Evolutionary conservation across 192 early-diverging fungal genomes (phyloP).

Genomic region (Entomortierella parvispora): DNA sequence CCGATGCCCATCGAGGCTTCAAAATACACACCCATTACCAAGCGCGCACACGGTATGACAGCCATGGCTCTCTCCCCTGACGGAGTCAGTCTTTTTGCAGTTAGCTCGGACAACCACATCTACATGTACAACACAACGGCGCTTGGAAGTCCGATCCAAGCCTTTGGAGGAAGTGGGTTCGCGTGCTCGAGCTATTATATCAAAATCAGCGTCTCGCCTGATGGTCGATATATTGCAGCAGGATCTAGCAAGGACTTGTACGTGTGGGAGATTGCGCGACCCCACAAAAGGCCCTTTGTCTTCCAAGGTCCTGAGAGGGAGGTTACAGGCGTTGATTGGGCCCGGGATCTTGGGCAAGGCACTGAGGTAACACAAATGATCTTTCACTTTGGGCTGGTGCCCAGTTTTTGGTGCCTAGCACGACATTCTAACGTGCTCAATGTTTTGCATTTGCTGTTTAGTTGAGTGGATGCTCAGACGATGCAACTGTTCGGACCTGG

Average conservation of each 20-base stretch:
- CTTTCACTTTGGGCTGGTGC: background rate
- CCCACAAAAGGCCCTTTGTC: slow-evolving; percentile 56
- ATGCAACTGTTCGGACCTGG: slow-evolving; percentile 81
- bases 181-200: slow-evolving; percentile 75
- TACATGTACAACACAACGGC: slow-evolving; percentile 74
- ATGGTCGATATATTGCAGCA: slow-evolving; percentile 74
- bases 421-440: background rate
- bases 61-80: slow-evolving; percentile 71
- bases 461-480: slow-evolving; percentile 83
- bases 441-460: slow-evolving; percentile 33
- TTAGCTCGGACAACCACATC: slow-evolving; percentile 77
- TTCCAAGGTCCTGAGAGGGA: slow-evolving; percentile 74
- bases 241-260: slow-evolving; percentile 78
- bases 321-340: slow-evolving; percentile 83
- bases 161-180: slow-evolving; percentile 62
- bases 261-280: slow-evolving; percentile 74
- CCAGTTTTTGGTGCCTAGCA: too few species aligned
- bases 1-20: slow-evolving; percentile 52
- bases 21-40: slow-evolving; percentile 38
- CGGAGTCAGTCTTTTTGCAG: slow-evolving; percentile 74
- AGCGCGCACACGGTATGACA: slow-evolving; percentile 61
- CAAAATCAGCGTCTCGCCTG: slow-evolving; percentile 73
- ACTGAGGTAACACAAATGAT: slow-evolving; percentile 50
- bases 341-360: slow-evolving; percentile 55
- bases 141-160: slow-evolving; percentile 58